Percentiles rank a stretch among this genome's conserved stretches.
These are phyloP conservation scores for Thalassiosira hispida DNA, from an alignment of 352 stramenopile species.

Conservation along the genomic window DNA sequence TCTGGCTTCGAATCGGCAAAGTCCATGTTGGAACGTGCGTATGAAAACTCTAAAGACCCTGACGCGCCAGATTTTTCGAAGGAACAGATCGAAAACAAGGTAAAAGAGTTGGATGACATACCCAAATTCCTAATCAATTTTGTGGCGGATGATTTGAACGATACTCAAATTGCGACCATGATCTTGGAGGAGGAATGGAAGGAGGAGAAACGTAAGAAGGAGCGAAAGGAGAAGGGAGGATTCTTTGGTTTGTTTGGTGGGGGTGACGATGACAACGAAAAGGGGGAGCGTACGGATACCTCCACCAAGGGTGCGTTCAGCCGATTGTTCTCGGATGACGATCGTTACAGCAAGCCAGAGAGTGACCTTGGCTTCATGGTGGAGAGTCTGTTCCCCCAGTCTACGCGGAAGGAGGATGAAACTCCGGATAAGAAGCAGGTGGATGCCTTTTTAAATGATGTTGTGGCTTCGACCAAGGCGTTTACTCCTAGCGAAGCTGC, in stretches of 20 bases:
- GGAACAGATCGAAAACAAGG: constrained; percentile 52
- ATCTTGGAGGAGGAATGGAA: constrained; percentile 55
- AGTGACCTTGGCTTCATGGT: constrained; percentile 53
- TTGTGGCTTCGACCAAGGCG: constrained; percentile 66
- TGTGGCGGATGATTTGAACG: constrained; percentile 32
- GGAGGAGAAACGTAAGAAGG: constrained; percentile 21
- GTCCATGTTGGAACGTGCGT: constrained; percentile 28
- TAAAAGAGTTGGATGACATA: constrained; percentile 48
- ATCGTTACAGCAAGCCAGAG: constrained; percentile 16
- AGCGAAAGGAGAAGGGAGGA: constrained; percentile 8
- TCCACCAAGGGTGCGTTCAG: constrained; percentile 38
- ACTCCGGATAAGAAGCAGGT: constrained; percentile 61
- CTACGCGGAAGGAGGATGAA: constrained; percentile 66
- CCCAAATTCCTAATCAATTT: constrained; percentile 61
- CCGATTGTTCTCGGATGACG: constrained; percentile 42
- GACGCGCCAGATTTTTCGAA: constrained; percentile 40
- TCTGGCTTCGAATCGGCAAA: constrained; percentile 26
- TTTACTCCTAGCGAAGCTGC: constrained; percentile 51
- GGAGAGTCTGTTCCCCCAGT: constrained; percentile 71
- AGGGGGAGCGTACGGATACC: constrained; percentile 29
- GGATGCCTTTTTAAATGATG: constrained; percentile 61
- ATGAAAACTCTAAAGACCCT: constrained; percentile 25
- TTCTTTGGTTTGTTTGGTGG: constrained; percentile 45
- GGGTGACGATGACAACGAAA: constrained; percentile 24
- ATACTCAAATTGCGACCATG: constrained; percentile 50